Percentiles rank a stretch among this genome's conserved stretches.
Evolutionary conservation across 2,329 filamentous ascomycete genomes (phyloP).

Genomic region (Furcasterigmium furcatum): DNA sequence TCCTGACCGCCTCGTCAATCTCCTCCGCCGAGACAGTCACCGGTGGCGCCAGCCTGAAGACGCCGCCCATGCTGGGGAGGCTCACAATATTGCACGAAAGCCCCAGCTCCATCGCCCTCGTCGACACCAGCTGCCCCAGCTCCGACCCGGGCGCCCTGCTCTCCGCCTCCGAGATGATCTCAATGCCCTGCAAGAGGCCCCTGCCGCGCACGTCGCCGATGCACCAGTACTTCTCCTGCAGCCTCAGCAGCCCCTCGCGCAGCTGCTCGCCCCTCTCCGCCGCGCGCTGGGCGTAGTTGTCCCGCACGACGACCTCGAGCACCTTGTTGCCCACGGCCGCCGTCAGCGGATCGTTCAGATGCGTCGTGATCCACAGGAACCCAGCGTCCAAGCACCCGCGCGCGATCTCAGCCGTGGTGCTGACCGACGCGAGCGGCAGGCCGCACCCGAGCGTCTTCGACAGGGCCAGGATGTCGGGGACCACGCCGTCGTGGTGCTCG

Average conservation of each 20-base stretch:
- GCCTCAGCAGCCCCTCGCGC: conserved; percentile 33
- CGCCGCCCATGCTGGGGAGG: conserved; percentile 42
- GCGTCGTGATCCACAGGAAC: conserved; percentile 49
- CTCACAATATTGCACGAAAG: conserved; percentile 47
- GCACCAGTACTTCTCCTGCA: conserved; percentile 47
- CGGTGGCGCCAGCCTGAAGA: conserved; percentile 47
- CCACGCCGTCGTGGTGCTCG: conserved; percentile 37
- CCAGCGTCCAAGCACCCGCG: conserved; percentile 35
- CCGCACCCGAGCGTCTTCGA: conserved; percentile 54
- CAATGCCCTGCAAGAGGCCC: conserved; percentile 46
- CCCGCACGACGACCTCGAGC: conserved; percentile 48
- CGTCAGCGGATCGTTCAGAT: conserved; percentile 51
- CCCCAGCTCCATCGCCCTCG: conserved; percentile 38
- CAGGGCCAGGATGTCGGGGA: conserved; percentile 47
- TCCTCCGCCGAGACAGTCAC: conserved; percentile 43
- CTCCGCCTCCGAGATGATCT: conserved; percentile 41
- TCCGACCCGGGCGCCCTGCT: conserved; percentile 39
- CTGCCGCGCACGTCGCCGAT: conserved; percentile 50
- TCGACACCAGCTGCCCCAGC: conserved; percentile 38
- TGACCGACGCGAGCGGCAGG: conserved; percentile 45
- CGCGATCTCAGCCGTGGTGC: conserved; percentile 46
- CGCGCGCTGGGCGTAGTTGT: conserved; percentile 38
- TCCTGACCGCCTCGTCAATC: conserved; percentile 39
- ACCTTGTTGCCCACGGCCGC: conserved; percentile 52
- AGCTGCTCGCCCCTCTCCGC: conserved; percentile 37